Evolutionary conservation across 768 basidiomycete genomes (phyloP), one percentile per base, ranked within the genome.

Genomic region (Crucibulum laeve): DNA sequence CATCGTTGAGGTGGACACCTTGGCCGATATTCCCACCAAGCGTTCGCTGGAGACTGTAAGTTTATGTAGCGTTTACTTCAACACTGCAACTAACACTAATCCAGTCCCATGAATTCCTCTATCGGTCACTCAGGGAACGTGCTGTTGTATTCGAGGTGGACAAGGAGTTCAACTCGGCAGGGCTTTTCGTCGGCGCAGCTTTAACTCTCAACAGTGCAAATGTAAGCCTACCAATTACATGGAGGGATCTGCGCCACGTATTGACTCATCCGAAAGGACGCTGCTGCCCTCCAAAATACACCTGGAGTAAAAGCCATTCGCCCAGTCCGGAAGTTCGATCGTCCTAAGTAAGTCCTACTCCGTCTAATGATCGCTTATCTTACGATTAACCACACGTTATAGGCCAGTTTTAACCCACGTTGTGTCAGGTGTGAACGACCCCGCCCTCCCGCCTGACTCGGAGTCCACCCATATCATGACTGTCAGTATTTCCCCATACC

Each of bases 111-210:
- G 72, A 73, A 44, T 51, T 55, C 11, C 55, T 84, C n/a, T 83
- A 84, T 51, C 57, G 58, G 5, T 64, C 60, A 25, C 52, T 80
- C 39, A 64, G 61, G 49, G 67, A 69, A 49, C 68, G 76, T 15
- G 65, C 56, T 11, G 62, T 79, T 15, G 48, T 53, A 1, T 76
- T 76, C 48, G 52, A 69, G 18, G 70, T 80, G 7, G 63, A 69
- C 42, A 73, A 68, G 49, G 77, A 77, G 48, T 86, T 71, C 62
- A 67, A 80, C 42, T 52, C 69, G 0, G 61, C 65, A 4, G 76
- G 70, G 1, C 46, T 86, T 8, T 83, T 86, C 53, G 61, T 79
- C 21, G 84, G 84, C 4, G 82, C 76, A 22, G 67, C 76, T 30
- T 51, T 84, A 40, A 71, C 70, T 15, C 51, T 84, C 25, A 54